Conservation (phyloP, 192 early-diverging fungal genomes). For the Backusella mclennaniae region DNA sequence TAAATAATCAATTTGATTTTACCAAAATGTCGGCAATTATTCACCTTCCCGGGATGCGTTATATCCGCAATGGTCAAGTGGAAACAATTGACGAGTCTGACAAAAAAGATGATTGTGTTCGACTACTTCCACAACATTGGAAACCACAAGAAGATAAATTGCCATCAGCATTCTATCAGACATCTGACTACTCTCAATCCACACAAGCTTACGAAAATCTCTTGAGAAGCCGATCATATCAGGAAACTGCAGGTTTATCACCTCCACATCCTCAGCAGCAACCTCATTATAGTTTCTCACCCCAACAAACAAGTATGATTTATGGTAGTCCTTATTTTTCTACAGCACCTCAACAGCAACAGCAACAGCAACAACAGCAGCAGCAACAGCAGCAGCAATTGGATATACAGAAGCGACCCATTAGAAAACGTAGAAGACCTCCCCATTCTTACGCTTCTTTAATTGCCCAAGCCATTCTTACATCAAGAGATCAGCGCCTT, state of each 20-base stretch:
- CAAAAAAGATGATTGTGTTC: neutral
- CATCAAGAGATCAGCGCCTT: slow-evolving; percentile 54
- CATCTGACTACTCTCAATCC: slow-evolving; percentile 3
- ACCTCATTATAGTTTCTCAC: slow-evolving; percentile 5
- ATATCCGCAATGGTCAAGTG: slow-evolving; percentile 18
- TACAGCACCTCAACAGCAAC: neutral
- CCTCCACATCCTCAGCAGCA: slow-evolving; percentile 5
- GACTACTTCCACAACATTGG: neutral
- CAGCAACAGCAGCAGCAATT: slow-evolving; percentile 16
- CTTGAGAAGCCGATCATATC: neutral
- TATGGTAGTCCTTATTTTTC: slow-evolving; percentile 9
- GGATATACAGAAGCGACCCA: slow-evolving; percentile 10
- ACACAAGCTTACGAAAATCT: slow-evolving; percentile 1
- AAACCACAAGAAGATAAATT: slow-evolving; percentile 12
- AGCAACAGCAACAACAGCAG: neutral
- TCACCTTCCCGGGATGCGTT: slow-evolving; percentile 20
- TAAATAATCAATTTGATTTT: neutral
- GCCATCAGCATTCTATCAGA: slow-evolving; percentile 2
- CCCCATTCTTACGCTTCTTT: slow-evolving; percentile 79
- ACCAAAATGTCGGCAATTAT: slow-evolving; percentile 15
- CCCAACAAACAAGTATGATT: neutral
- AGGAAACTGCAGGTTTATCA: neutral
- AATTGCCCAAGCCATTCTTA: slow-evolving; percentile 79
- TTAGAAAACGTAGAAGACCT: slow-evolving; percentile 45
- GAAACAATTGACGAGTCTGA: slow-evolving; percentile 10